A percentile compares a stretch with the other conserved stretches of the same genome.
phyloP scores from a whole-genome alignment of 1,284 basidiomycete species.

The Ustilago hordei region DNA sequence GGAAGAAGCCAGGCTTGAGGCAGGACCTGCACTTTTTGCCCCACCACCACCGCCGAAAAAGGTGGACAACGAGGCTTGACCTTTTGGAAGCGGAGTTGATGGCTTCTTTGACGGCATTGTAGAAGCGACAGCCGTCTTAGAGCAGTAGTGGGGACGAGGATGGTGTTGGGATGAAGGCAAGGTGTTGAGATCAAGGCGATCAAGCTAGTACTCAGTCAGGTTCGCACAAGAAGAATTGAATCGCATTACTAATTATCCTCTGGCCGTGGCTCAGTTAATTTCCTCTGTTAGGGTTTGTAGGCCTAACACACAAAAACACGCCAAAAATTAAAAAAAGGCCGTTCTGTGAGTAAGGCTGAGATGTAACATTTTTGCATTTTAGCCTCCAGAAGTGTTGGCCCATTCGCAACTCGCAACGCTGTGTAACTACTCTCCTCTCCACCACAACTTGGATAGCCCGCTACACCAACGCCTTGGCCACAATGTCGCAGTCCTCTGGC shows the following conservation, averaged over 20 bases:
- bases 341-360: neutral
- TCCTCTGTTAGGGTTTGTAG: too few relatives aligned
- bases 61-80: slow-evolving; percentile 53
- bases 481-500: slow-evolving; percentile 17
- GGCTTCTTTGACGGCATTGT: slow-evolving; percentile 44
- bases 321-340: too few relatives aligned
- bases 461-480: neutral
- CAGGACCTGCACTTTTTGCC: slow-evolving; percentile 12
- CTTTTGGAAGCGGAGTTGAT: slow-evolving; percentile 40
- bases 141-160: neutral
- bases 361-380: neutral
- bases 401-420: too few relatives aligned
- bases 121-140: neutral
- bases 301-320: too few relatives aligned
- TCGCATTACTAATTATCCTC: too few relatives aligned
- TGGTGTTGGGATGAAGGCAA: neutral
- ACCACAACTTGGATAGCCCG: neutral
- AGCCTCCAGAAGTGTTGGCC: too few relatives aligned
- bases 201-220: too few relatives aligned
- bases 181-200: too few relatives aligned
- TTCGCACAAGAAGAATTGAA: neutral
- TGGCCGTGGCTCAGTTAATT: too few relatives aligned
- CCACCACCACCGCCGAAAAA: slow-evolving; percentile 41
- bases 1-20: slow-evolving; percentile 36
- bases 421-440: neutral